phyloP scores from a whole-genome alignment of 1,284 basidiomycete genomes.

The Ganoderma leucocontextum region DNA sequence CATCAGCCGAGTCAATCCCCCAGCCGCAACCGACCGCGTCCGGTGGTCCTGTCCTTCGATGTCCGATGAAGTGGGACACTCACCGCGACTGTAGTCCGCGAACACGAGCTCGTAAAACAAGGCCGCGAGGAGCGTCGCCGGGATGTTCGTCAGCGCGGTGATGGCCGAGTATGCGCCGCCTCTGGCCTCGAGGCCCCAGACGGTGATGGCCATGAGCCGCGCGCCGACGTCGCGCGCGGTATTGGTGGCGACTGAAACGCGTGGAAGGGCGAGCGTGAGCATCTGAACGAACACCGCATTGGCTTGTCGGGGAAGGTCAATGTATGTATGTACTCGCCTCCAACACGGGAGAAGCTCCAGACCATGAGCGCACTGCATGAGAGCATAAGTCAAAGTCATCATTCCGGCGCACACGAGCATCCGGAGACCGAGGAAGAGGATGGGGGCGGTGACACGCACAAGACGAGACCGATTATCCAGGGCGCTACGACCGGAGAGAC shows the following conservation, averaged over 20 bases:
- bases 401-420: background rate
- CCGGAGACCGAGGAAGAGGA: slow-evolving; percentile 46
- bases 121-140: slow-evolving; percentile 61
- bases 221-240: slow-evolving; percentile 72
- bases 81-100: slow-evolving; percentile 58
- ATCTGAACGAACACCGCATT: background rate
- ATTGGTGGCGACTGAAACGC: slow-evolving; percentile 62
- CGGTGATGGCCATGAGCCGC: slow-evolving; percentile 60
- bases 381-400: background rate
- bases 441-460: slow-evolving; percentile 59
- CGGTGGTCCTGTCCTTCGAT: background rate
- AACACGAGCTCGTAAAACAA: slow-evolving; percentile 63
- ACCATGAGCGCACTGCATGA: slow-evolving; percentile 56
- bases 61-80: slow-evolving; percentile 8
- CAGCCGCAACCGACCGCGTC: background rate
- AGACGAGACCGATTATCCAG: slow-evolving; percentile 61
- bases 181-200: slow-evolving; percentile 62
- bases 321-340: slow-evolving; percentile 46
- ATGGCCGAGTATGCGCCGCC: slow-evolving; percentile 71
- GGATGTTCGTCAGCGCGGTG: slow-evolving; percentile 71
- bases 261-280: background rate
- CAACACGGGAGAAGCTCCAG: slow-evolving; percentile 64
- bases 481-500: slow-evolving; percentile 62
- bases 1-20: background rate
- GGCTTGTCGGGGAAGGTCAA: background rate